Evolutionary conservation across 1,284 basidiomycete genomes (phyloP).

Genomic region (Quambalaria eucalypti): DNA sequence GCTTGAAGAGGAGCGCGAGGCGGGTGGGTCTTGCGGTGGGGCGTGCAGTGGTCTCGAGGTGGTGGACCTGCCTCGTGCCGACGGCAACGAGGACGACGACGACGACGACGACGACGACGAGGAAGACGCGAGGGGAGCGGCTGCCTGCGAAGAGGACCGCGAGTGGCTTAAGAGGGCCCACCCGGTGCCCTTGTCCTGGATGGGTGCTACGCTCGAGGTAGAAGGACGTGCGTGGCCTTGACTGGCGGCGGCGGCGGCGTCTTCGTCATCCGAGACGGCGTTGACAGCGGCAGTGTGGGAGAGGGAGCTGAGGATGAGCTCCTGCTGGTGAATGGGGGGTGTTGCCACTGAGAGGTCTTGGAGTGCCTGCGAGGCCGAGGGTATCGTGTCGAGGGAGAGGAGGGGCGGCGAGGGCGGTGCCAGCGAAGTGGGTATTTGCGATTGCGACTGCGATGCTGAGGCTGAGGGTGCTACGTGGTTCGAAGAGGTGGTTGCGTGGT

Average conservation of each 20-base stretch:
- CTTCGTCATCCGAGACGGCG: not conserved
- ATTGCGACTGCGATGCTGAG: too few species aligned
- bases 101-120: not conserved
- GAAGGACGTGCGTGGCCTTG: too few species aligned
- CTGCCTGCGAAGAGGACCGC: not conserved
- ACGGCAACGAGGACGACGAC: not conserved
- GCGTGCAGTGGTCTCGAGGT: not conserved
- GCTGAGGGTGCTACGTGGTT: not conserved
- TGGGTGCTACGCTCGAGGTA: not conserved
- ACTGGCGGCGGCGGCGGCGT: not conserved
- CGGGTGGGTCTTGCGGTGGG: too few species aligned
- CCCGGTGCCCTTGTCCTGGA: not conserved
- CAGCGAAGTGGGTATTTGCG: too few species aligned
- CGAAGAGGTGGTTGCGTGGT: not conserved
- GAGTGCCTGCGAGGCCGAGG: not conserved
- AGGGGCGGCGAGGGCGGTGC: not conserved
- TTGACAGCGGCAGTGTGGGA: not conserved
- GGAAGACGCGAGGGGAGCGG: not conserved
- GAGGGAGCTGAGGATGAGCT: not conserved
- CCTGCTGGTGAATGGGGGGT: conserved; percentile 1
- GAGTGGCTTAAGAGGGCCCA: not conserved
- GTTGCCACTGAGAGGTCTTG: not conserved
- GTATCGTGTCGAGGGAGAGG: not conserved
- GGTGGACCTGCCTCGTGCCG: not conserved
- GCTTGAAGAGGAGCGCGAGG: not conserved